Evolutionary conservation across 768 basidiomycete genomes (phyloP), one percentile per base, ranked within the genome.

Genomic region (Suillus weaverae): DNA sequence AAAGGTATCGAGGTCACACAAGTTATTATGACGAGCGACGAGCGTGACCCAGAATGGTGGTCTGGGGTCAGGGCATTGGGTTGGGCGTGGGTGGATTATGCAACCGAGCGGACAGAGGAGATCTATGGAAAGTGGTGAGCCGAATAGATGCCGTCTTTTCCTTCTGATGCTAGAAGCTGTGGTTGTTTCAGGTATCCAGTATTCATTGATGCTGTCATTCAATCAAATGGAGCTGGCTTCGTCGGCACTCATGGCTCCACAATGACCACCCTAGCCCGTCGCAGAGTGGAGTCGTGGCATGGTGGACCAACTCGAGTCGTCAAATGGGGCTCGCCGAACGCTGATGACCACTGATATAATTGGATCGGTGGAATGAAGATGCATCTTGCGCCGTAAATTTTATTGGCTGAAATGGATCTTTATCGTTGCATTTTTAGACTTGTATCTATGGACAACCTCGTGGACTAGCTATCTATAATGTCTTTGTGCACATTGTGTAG

Each of bases 211-310:
- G 88, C 89, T 4, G 86, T 85, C 10, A 84, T 91, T 63, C 91
- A 92, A 70, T 88, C 89, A 0, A 77, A 76, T 44, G 90, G 86
- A 26, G 72, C 80, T 13, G 91, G 89, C 2, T 88, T 92, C 70
- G 84, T 93, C 16, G 91, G 90, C 10, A 91, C 89, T 2, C 84
- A 89, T 67, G 70, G 80, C 48, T 91, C 89, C 39, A 92, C 91
- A 5, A 90, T 91, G 85, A 86, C 88, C 3, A 77, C 85, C 53
- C 67, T 92, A 36, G 88, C 90, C 7, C 81, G 81, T 22, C 83
- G 87, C n/a, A 80, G 91, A 32, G 89, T 89, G 32, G 77, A 86
- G 69, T 84, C 87, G 32, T 92, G 91, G 91, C 74, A 81, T 4
- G 80, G 81, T 59, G 90, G 89, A 41, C 79, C 80, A 6, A 76